Evolutionary conservation across 176 grass and related monocot genomes (phyloP), one percentile per base, ranked within the genome.

Genomic region (Hordeum marinum): DNA sequence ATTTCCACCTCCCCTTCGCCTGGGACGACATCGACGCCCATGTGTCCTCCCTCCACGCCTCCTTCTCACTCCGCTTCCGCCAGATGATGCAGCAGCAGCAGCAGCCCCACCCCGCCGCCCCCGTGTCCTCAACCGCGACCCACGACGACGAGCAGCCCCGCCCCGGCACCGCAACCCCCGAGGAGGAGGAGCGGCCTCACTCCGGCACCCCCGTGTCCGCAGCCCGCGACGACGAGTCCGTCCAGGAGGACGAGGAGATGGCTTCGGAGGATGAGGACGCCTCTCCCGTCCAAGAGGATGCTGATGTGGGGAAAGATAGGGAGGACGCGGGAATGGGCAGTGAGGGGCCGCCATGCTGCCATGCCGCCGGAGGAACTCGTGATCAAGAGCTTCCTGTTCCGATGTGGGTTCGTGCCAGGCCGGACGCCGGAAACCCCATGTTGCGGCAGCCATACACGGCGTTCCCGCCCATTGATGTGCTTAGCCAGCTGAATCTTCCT

Each of bases 1-100:
- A 57, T 21, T 36, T 75, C 31, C 79, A 6, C 77, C 34, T 83
- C 37, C 64, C 89, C 23, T 55, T 87, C 70, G 50, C 59, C 50
- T 91, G 85, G 54, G 54, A 84, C 34, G 89, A 91, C 85, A 39
- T 91, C 76, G 85, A 87, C 50, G 62, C 76, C 68, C 81, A 91
- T 63, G 31, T 91, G 54, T 87, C 89, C 39, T 37, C 89, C 81
- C 12, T 91, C n/a, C 76, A 90, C 74, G 39, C 45, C 57, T 29
- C 89, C 45, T 41, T 46, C 37, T 18, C 79, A 26, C 34, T 32
- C 25, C 60, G 59, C 26, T 75, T 84, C 85, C 68, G 27, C 55
- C 36, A 73, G n/a, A 63, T 69, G 31, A 32, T 34, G 32, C 32
- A 4, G 67, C 36, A 41, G 66, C 66, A 52, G 48, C 45, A 66